Base-by-base conservation (phyloP, 192 early-diverging fungal genomes). In the Rhizoclosmatium globosum region DNA sequence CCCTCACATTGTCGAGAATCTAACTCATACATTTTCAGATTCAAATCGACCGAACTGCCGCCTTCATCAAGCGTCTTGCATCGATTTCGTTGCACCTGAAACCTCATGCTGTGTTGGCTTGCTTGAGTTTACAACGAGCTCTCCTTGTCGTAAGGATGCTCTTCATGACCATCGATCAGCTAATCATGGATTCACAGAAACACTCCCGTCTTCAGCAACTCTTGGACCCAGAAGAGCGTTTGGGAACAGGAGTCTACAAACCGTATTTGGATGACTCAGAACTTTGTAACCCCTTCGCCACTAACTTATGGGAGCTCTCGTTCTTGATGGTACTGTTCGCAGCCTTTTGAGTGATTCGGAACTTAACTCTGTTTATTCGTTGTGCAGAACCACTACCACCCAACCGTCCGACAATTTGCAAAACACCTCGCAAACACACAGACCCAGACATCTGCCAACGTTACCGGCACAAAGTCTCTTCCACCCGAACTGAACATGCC, bases 211-310 rank as follows among this genome's bases (percentile, higher is more conserved):
- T 94, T 42, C 89, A 91, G 75, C 84, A 85, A 56, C 78, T 93
- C 57, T 79, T 94, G 6, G 88, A 91, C 57, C 82, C 88, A 38
- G 92, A 93, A 70, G 92, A 91, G 47, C 85, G 89, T 58, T 80
- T 92, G 60, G 92, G 90, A 2, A 94, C 92, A 66, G 97, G 96
- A 67, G 84, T 95, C 47, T 98, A 97, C 77, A 67, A 90, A 42
- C 88, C 90, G 45, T 83, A 92, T 13, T 80, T 98, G 70, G 92
- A 97, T 78, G 96, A 99, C 74, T 94, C 96, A 0, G 96, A 99
- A 71, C 87, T 98, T 76, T 96, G 94, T 79, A 99, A 99, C 80
- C 95, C 97, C 2, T 96, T 97, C 83, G 94, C 95, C 2, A 92
- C 97, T 2, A 94, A 91, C 81, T 74, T 97, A 60, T 99, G 93